Percentiles rank a stretch among this genome's conserved stretches.
phyloP scores from a whole-genome alignment of 179 eudicot genomes.

The Amaranthus tricolor region DNA sequence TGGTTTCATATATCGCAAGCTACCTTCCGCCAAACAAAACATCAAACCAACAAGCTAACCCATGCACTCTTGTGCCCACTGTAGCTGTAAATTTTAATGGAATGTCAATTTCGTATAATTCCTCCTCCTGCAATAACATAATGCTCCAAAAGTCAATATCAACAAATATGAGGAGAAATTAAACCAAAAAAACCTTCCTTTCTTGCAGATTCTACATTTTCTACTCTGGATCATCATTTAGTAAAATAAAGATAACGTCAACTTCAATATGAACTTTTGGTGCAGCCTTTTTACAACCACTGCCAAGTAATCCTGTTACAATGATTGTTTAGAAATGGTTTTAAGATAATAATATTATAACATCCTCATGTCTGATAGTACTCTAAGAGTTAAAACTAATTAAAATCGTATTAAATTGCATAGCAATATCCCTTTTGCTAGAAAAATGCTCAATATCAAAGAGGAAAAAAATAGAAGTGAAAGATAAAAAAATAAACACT shows the following conservation, averaged over 20 bases:
- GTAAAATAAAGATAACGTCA: background rate
- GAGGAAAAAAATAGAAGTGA: background rate
- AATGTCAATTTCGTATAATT: slow-evolving; percentile 81
- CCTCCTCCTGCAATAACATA: slow-evolving; percentile 73
- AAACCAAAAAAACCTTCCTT: background rate
- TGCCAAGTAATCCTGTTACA: too few species aligned
- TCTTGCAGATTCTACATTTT: background rate
- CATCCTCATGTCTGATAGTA: background rate
- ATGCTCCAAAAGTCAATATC: slow-evolving; percentile 1
- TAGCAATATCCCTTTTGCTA: background rate
- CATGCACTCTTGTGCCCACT: slow-evolving; percentile 90
- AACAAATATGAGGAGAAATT: background rate
- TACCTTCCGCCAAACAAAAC: slow-evolving; percentile 97
- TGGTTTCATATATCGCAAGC: background rate
- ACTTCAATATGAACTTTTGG: too few species aligned
- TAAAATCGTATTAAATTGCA: background rate
- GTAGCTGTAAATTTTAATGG: slow-evolving; percentile 75
- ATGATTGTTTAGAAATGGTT: too few species aligned
- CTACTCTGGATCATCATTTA: background rate
- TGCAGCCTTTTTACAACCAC: too few species aligned
- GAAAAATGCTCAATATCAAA: background rate
- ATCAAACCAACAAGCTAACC: slow-evolving; percentile 98
- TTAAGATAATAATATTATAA: background rate
- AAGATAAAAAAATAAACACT: background rate
- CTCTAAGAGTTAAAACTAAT: too few species aligned